Evolutionary conservation across 2,329 filamentous ascomycete genomes (phyloP).

Genomic region (Fusarium euwallaceae): DNA sequence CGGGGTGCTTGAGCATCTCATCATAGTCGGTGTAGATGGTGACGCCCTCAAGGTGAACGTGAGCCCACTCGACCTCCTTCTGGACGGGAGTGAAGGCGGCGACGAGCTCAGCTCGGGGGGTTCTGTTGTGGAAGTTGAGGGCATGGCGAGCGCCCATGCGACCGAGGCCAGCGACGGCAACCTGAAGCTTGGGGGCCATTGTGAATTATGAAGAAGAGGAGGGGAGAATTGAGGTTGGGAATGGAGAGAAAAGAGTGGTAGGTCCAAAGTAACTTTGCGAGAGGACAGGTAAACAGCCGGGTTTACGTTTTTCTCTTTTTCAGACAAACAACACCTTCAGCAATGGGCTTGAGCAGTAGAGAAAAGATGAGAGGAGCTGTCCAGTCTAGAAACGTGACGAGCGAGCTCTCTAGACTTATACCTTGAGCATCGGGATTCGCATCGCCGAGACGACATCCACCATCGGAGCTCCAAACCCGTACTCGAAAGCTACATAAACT

Average conservation of each 20-base stretch:
- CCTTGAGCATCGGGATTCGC: neutral
- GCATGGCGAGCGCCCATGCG: slow-evolving; percentile 47
- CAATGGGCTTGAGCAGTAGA: slow-evolving; percentile 5
- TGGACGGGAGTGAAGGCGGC: slow-evolving; percentile 45
- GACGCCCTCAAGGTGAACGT: slow-evolving; percentile 40
- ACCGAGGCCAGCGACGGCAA: slow-evolving; percentile 44
- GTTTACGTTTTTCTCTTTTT: neutral
- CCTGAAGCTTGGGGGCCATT: slow-evolving; percentile 44
- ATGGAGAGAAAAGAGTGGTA: neutral
- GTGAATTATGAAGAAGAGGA: neutral
- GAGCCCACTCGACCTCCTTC: slow-evolving; percentile 44
- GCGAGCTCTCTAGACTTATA: slow-evolving; percentile 33
- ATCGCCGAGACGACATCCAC: neutral
- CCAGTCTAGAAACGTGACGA: neutral
- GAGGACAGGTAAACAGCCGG: neutral
- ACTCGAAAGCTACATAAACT: neutral
- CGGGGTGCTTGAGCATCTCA: slow-evolving; percentile 46
- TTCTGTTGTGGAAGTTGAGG: slow-evolving; percentile 45
- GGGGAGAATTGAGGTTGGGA: neutral
- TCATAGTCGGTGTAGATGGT: slow-evolving; percentile 43
- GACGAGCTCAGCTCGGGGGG: slow-evolving; percentile 43
- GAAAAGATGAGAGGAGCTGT: neutral
- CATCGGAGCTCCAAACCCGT: slow-evolving; percentile 21
- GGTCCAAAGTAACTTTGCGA: slow-evolving; percentile 2
- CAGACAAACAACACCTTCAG: neutral